Evolutionary conservation across 2,329 filamentous ascomycete species (phyloP), one percentile per base, ranked within the genome.

Genomic region (Saccharata proteae): DNA sequence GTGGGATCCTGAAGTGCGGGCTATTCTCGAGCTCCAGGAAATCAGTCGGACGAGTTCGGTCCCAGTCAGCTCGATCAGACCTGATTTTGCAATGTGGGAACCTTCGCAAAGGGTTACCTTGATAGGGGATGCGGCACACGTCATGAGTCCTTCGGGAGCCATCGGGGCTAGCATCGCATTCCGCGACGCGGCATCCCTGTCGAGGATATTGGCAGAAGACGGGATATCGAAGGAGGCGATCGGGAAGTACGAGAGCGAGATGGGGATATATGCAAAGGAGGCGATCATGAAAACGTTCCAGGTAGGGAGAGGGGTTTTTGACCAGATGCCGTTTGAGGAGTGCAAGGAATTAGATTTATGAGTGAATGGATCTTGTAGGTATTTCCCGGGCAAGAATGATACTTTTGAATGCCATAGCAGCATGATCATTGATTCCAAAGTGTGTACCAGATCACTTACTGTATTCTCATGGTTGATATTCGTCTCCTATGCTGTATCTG

Each of bases 151-250:
- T 2, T 59, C 58, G 3, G 60, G 61, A 12, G 61, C 57, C 0
- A 55, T 58, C 29, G 61, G 61, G 11, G 61, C 60, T 2, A 63
- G 62, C 30, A 64, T 60, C 1, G 61, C 61, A 15, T 46, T 64
- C 9, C 45, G 50, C 31, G 58, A 62, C 29, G 55, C 57, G 5
- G 54, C 49, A 13, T 45, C 60, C 22, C 39, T 64, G 19, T 58
- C 57, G 21, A 65, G 46, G 26, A 24, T 54, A 33, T 36, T 57
- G 12, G 42, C 42, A 6, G 49, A 52, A 21, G 46, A 48, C 3
- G 45, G 43, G 3, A 44, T 44, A 2, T 46, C 31, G 16, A 44
- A 43, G 33, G 44, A 48, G 11, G 51, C 46, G 8, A 40, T 56
- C 7, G 49, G 43, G 10, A 42, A 38, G 8, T 57, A 55, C 30